A percentile compares a stretch with the other conserved stretches of the same genome.
phyloP scores from a whole-genome alignment of 2,329 filamentous ascomycete species.

The Leptographium lundbergii region DNA sequence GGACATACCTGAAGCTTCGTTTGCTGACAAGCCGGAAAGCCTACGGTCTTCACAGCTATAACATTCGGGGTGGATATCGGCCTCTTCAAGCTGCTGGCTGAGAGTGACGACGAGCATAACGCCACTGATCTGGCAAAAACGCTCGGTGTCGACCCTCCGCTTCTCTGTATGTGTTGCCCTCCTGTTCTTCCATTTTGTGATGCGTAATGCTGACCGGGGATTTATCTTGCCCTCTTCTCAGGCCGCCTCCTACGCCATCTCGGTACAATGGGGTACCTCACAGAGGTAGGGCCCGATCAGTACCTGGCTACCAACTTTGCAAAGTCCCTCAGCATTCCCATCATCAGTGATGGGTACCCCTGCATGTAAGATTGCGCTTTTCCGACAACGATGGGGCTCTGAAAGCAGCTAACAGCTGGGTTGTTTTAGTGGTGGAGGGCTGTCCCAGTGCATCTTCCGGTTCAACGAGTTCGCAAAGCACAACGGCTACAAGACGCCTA shows the following conservation, averaged over 20 bases:
- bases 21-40: not conserved
- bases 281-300: conserved; percentile 21
- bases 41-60: conserved; percentile 2
- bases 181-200: not conserved
- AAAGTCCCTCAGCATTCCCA: conserved; percentile 20
- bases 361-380: conserved; percentile 8
- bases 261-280: conserved; percentile 25
- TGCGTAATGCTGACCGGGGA: not conserved
- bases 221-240: not conserved
- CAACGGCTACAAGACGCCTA: conserved; percentile 19
- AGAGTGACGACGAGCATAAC: conserved; percentile 20
- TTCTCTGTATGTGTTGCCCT: conserved; percentile 14
- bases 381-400: not conserved
- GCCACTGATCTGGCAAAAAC: conserved; percentile 18
- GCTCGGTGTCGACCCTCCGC: conserved; percentile 16
- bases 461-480: conserved; percentile 20
- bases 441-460: not conserved
- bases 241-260: conserved; percentile 24
- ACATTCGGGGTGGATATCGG: conserved; percentile 21
- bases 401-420: not conserved
- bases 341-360: conserved; percentile 22
- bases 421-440: not conserved
- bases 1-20: not conserved
- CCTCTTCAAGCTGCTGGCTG: conserved; percentile 22
- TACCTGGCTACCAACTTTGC: conserved; percentile 26